Conservation (phyloP, 2,329 filamentous ascomycete species). For the Colletotrichum karsti region DNA sequence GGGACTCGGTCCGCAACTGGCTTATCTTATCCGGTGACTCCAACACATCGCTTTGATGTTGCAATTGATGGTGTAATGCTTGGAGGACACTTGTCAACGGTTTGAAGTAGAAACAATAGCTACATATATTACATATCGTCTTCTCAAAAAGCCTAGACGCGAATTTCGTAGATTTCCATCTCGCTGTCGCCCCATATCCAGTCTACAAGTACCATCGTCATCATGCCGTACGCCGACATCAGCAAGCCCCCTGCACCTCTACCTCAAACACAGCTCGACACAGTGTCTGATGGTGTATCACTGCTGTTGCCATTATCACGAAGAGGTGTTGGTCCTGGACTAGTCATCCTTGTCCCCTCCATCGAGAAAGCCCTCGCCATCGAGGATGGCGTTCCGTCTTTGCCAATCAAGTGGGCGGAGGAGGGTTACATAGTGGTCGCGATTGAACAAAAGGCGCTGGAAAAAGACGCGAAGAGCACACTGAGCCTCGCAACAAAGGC, state of each 20-base stretch:
- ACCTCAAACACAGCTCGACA: neutral
- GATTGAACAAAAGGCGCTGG: slow-evolving; percentile 46
- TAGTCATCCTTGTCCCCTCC: neutral
- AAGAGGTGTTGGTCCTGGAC: neutral
- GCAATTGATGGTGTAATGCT: no score
- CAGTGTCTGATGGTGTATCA: neutral
- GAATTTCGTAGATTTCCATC: accelerated
- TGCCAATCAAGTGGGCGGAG: slow-evolving; percentile 74
- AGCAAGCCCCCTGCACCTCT: neutral
- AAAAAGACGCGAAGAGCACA: neutral
- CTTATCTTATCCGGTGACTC: no score
- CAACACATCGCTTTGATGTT: no score
- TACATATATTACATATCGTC: no score
- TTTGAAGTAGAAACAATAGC: no score
- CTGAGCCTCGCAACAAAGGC: neutral
- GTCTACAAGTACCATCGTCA: slow-evolving; percentile 22
- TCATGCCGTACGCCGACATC: neutral
- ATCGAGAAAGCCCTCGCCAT: slow-evolving; percentile 23
- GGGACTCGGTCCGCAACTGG: neutral
- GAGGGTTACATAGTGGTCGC: slow-evolving; percentile 72
- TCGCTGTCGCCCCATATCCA: accelerated
- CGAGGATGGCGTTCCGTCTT: slow-evolving; percentile 54
- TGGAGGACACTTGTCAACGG: no score
- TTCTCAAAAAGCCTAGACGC: no score
- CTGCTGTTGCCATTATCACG: neutral